A percentile compares a stretch with the other conserved stretches of the same genome.
These are phyloP conservation scores for Parafenestella ontariensis DNA, from an alignment of 2,329 filamentous ascomycete species.

Conservation along the genomic window DNA sequence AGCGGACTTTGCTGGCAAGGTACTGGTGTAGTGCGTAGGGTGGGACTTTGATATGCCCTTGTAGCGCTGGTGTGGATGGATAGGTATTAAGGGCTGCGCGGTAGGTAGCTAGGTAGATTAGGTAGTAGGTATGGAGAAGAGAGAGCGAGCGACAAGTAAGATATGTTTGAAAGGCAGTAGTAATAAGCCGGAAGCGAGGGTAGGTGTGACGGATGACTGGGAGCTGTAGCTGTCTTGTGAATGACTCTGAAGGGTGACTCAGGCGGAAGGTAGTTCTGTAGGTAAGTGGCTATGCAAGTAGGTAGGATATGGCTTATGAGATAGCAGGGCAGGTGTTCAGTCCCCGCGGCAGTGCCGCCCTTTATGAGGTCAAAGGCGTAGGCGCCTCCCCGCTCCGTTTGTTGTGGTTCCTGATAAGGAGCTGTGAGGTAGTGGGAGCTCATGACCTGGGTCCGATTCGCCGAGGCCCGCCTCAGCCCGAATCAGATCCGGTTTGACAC, in stretches of 20 bases:
- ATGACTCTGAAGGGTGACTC: conserved; percentile 48
- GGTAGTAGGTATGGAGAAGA: conserved; percentile 17
- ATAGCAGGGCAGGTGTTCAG: conserved; percentile 26
- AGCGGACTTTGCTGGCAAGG: neutral
- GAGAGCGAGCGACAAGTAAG: conserved; percentile 11
- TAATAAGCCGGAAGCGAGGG: conserved; percentile 33
- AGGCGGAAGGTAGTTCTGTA: conserved; percentile 29
- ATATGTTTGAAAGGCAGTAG: conserved; percentile 25
- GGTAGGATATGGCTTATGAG: conserved; percentile 23
- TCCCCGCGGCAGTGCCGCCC: conserved; percentile 21
- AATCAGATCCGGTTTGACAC: conserved; percentile 35
- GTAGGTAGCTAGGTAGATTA: conserved; percentile 23
- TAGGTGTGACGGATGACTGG: conserved; percentile 41
- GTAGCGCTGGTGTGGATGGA: conserved; percentile 12
- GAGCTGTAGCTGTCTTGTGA: conserved; percentile 41
- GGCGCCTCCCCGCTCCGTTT: conserved; percentile 30
- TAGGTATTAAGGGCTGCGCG: neutral
- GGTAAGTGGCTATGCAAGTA: conserved; percentile 40
- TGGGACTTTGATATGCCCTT: neutral
- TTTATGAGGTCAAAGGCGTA: conserved; percentile 39
- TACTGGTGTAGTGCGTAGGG: neutral
- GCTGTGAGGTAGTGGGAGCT: conserved; percentile 31
- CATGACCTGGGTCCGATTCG: conserved; percentile 38
- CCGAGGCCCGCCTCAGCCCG: conserved; percentile 37
- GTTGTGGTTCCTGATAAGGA: conserved; percentile 37